Conservation (phyloP, 2,329 filamentous ascomycete genomes). For the Arthrobotrys entomopaga region DNA sequence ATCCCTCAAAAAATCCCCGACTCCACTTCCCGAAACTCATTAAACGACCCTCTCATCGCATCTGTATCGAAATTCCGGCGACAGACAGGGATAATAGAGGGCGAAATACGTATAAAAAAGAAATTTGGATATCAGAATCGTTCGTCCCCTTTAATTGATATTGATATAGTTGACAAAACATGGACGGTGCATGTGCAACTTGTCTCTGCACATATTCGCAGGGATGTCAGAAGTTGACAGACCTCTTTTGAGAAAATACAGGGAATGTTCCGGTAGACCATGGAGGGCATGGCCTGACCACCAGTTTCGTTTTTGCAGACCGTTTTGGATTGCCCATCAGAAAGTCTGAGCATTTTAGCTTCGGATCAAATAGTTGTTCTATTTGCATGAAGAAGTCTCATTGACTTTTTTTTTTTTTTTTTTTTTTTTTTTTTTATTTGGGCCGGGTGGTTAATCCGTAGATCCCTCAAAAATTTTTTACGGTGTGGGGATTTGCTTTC, state of each 20-base stretch:
- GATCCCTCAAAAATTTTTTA: constrained; percentile 7
- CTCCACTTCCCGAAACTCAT: constrained; percentile 51
- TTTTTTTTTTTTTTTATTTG: background rate
- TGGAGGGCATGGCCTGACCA: constrained; percentile 1
- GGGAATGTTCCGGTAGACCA: constrained; percentile 37
- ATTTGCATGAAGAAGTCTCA: too few relatives aligned
- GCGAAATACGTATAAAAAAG: constrained; percentile 27
- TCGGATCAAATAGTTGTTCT: too few relatives aligned
- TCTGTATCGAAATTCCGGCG: too few relatives aligned
- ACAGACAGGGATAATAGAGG: constrained; percentile 33
- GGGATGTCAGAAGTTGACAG: constrained; percentile 19
- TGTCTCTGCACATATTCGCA: constrained; percentile 21
- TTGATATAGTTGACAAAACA: constrained; percentile 33
- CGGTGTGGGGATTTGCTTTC: constrained; percentile 4
- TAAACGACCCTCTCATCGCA: too few relatives aligned
- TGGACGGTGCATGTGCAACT: constrained; percentile 35
- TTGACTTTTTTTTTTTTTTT: background rate
- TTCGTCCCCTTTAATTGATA: constrained; percentile 39
- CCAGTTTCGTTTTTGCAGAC: too few relatives aligned
- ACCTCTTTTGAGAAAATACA: constrained; percentile 8
- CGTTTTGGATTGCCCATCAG: too few relatives aligned
- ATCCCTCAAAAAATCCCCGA: constrained; percentile 53
- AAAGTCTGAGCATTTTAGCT: too few relatives aligned
- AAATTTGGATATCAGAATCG: constrained; percentile 30
- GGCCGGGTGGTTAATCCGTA: constrained; percentile 34